phyloP scores from a whole-genome alignment of 2,329 filamentous ascomycete genomes.

The Beauveria brongniartii region DNA sequence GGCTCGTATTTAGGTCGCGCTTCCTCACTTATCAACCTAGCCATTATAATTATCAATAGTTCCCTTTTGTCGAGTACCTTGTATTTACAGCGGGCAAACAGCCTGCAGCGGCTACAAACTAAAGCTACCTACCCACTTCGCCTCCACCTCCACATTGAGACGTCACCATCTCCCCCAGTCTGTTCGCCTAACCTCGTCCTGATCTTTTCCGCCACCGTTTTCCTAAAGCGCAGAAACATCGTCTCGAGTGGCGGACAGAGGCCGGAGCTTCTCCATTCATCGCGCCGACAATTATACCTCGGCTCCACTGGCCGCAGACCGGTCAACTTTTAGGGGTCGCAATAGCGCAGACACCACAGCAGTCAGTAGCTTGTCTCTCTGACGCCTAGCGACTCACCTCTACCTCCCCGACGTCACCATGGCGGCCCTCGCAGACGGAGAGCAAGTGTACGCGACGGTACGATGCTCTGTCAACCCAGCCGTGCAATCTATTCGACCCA shows the following conservation, averaged over 20 bases:
- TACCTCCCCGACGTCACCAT: neutral
- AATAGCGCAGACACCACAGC: neutral
- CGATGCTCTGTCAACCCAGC: slow-evolving; percentile 15
- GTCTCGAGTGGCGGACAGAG: neutral
- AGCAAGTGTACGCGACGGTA: slow-evolving; percentile 52
- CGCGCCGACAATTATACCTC: neutral
- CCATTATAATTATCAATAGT: no score
- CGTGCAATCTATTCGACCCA: neutral
- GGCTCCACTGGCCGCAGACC: neutral
- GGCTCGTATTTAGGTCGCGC: neutral
- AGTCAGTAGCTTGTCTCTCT: neutral
- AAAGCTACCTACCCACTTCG: slow-evolving; percentile 1
- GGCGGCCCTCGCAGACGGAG: slow-evolving; percentile 29
- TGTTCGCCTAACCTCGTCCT: neutral
- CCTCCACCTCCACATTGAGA: slow-evolving; percentile 4
- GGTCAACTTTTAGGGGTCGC: neutral
- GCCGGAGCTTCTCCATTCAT: neutral
- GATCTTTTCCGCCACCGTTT: neutral
- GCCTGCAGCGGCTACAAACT: neutral
- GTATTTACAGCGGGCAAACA: no score
- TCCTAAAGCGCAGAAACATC: neutral
- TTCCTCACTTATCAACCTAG: no score
- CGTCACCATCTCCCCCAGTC: neutral
- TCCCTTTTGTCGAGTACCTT: no score
- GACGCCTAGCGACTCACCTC: neutral